phyloP scores from a whole-genome alignment of 2,329 filamentous ascomycete species.

The Cercospora beticola region DNA sequence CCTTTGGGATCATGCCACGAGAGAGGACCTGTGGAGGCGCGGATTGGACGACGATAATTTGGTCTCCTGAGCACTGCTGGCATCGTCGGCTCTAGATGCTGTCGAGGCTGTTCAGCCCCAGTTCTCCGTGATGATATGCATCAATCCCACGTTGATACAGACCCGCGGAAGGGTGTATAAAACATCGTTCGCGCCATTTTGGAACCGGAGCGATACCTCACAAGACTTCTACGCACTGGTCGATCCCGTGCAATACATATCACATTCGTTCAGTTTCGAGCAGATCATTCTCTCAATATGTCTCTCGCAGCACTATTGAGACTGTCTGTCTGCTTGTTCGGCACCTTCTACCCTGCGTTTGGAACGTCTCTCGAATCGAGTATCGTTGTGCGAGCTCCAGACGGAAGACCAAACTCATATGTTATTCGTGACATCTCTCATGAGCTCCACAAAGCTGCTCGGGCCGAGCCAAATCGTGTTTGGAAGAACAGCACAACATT shows the following conservation, averaged over 20 bases:
- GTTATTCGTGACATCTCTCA: not conserved
- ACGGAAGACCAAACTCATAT: not conserved
- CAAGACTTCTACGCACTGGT: not conserved
- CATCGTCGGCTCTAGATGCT: no score
- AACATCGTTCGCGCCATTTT: no score
- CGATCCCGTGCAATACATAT: not conserved
- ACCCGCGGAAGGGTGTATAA: no score
- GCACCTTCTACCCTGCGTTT: not conserved
- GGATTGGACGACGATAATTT: no score
- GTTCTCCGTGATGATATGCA: no score
- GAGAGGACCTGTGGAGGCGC: no score
- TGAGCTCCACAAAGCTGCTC: not conserved
- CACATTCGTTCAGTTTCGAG: not conserved
- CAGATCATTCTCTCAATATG: not conserved
- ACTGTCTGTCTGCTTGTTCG: not conserved
- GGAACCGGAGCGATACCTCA: no score
- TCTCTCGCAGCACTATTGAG: not conserved
- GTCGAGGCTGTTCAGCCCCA: no score
- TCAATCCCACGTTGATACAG: no score
- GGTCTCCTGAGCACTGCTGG: no score
- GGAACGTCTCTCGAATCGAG: not conserved
- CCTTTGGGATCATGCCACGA: no score
- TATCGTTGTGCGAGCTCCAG: not conserved
- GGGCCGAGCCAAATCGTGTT: not conserved
- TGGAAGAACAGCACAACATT: not conserved